Base-by-base conservation (phyloP, 2,329 filamentous ascomycete species). In the Aspergillus unguis region DNA sequence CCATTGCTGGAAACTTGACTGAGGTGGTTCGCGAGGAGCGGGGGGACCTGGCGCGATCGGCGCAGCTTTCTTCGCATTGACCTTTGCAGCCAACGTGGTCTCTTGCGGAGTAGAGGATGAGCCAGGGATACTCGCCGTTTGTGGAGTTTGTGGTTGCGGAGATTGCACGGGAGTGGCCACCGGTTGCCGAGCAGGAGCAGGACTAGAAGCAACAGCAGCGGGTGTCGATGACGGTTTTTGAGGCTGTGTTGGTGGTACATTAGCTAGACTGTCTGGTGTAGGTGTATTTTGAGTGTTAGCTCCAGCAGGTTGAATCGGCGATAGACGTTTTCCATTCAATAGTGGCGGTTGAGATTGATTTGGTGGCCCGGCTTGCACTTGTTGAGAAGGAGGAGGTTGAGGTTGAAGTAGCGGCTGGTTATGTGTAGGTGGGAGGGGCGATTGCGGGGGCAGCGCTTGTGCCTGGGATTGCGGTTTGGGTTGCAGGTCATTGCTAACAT, bases 1-100 rank as follows among this genome's bases (percentile, higher is more conserved):
- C 70, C 69, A 72, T 56, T 72, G 70, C 50, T 71, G 69, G 53
- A 70, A 69, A 46, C 61, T 70, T 36, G 65, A 57, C 43, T 70
- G 66, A 2, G 60, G 64, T 40, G 60, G 59, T 6, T 54, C 62
- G 42, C 58, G 62, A 46, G 61, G 61, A 49, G 60, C 52, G 2
- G 58, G 49, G 9, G 58, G 38, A 29, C 60, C 48, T 32, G 64
- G 48, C 17, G 50, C 41, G 31, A 57, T 41, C 6, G 56, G 17
- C 6, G 55, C 48, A 7, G 38, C 47, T 45, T 56, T 53, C 41
- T 65, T 63, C 17, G 42, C 56, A 27, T 55, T 41, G 41, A 56
- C 42, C 25, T 58, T 59, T 27, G 49, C 48, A 25, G 54, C 41
- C 23, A 55, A 52, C 9, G 36, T 36, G 28, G 50, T 38, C 48